phyloP scores from a whole-genome alignment of 106 monocot species.

The Allium sativum region DNA sequence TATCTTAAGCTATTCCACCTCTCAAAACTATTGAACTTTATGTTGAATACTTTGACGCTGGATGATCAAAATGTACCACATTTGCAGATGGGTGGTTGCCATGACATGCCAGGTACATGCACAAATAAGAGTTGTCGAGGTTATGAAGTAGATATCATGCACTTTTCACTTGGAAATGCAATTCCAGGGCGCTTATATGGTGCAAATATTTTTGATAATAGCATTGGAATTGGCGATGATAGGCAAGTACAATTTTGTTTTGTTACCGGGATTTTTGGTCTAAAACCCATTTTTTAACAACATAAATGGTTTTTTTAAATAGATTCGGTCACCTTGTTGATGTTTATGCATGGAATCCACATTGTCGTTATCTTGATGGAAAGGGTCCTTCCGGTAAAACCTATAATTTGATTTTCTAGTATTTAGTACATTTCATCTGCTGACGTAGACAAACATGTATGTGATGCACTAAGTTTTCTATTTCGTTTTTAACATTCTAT shows the following conservation, averaged over 20 bases:
- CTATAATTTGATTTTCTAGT: background rate
- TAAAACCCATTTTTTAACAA: too few relatives aligned
- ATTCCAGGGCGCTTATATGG: slow-evolving; percentile 95
- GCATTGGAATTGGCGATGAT: slow-evolving; percentile 57
- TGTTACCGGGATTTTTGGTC: too few relatives aligned
- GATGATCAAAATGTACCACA: slow-evolving; percentile 4
- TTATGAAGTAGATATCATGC: slow-evolving; percentile 97
- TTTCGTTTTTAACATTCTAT: too few relatives aligned
- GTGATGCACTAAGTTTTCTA: too few relatives aligned
- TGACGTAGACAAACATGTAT: too few relatives aligned
- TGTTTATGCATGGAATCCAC: slow-evolving; percentile 92
- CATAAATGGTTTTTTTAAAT: slow-evolving; percentile 7
- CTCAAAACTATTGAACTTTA: too few relatives aligned
- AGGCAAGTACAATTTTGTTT: slow-evolving; percentile 26
- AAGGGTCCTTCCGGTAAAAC: slow-evolving; percentile 67
- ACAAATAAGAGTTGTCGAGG: slow-evolving; percentile 64
- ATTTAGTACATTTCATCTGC: too few relatives aligned
- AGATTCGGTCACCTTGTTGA: slow-evolving; percentile 96
- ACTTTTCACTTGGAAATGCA: slow-evolving; percentile 97
- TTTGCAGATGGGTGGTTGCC: slow-evolving; percentile 88
- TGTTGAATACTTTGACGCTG: too few relatives aligned
- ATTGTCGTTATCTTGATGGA: slow-evolving; percentile 79
- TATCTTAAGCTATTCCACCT: too few relatives aligned
- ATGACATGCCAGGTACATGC: slow-evolving; percentile 59
- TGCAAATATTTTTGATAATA: slow-evolving; percentile 62